phyloP scores from a whole-genome alignment of 2,329 filamentous ascomycete genomes.

The Aspergillus sp. region DNA sequence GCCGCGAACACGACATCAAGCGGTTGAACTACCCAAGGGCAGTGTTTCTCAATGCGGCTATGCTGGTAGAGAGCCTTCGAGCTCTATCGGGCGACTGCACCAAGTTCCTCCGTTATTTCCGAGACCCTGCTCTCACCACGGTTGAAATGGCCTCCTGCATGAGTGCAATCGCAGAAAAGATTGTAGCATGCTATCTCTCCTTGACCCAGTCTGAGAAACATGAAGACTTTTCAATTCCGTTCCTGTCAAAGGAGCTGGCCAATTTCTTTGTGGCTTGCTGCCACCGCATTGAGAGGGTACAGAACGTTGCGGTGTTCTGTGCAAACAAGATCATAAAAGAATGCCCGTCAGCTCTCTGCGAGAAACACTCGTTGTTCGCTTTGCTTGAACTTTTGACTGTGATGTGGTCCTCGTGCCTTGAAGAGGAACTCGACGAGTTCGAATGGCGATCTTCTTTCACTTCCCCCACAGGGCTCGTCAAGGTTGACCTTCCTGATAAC shows the following conservation, averaged over 20 bases:
- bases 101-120: slow-evolving; percentile 84
- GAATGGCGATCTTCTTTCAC: slow-evolving; percentile 79
- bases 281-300: slow-evolving; percentile 87
- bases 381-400: slow-evolving; percentile 87
- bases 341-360: slow-evolving; percentile 85
- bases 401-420: slow-evolving; percentile 93
- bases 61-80: slow-evolving; percentile 84
- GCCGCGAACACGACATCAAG: slow-evolving; percentile 74
- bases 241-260: slow-evolving; percentile 84
- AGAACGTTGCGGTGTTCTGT: slow-evolving; percentile 78
- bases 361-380: slow-evolving; percentile 86
- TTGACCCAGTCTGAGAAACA: slow-evolving; percentile 71
- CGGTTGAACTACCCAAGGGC: slow-evolving; percentile 83
- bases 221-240: slow-evolving; percentile 82
- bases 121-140: slow-evolving; percentile 77
- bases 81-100: slow-evolving; percentile 87
- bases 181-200: slow-evolving; percentile 75
- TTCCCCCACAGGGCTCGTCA: slow-evolving; percentile 74
- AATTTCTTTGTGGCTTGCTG: slow-evolving; percentile 85
- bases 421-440: slow-evolving; percentile 92
- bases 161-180: slow-evolving; percentile 62
- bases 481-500: slow-evolving; percentile 89
- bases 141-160: slow-evolving; percentile 63
- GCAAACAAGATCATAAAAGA: slow-evolving; percentile 82
- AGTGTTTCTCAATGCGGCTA: slow-evolving; percentile 87